These are phyloP conservation scores for Raphidocelis subcapitata DNA, from an alignment of 139 green algal species.

Conservation along the genomic window DNA sequence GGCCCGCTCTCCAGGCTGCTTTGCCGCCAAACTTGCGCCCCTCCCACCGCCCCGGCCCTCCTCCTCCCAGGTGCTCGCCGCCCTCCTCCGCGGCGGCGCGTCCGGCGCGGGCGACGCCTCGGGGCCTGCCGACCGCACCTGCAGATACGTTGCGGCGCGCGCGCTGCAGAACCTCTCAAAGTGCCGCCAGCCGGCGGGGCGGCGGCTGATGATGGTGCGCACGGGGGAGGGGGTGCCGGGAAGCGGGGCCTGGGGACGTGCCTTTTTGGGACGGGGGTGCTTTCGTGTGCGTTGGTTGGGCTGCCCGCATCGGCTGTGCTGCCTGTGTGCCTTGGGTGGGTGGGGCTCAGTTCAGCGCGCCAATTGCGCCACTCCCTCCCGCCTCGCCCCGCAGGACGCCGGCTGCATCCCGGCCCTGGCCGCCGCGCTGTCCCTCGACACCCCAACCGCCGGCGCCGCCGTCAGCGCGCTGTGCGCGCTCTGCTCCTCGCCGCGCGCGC, in stretches of 20 bases:
- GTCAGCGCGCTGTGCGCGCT: conserved; percentile 13
- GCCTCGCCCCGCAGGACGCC: conserved; percentile 8
- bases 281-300: no score
- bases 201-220: conserved; percentile 16
- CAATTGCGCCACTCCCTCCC: not conserved
- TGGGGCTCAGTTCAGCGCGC: no score
- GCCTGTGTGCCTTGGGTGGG: not conserved
- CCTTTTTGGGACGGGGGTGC: no score
- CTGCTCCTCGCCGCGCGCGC: not conserved
- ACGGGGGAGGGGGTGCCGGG: not conserved
- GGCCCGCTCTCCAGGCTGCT: no score
- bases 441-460: not conserved
- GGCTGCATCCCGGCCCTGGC: conserved; percentile 11
- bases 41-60: no score
- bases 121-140: not conserved
- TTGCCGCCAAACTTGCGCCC: no score
- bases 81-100: not conserved
- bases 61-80: no score
- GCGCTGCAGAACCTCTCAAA: conserved; percentile 28
- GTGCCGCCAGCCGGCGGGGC: not conserved
- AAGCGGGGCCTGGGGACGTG: no score
- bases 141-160: conserved; percentile 3
- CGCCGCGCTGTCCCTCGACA: conserved; percentile 1
- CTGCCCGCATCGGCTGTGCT: no score
- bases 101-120: not conserved